phyloP scores from a whole-genome alignment of 1,284 basidiomycete species.

The Peniophora sp. region DNA sequence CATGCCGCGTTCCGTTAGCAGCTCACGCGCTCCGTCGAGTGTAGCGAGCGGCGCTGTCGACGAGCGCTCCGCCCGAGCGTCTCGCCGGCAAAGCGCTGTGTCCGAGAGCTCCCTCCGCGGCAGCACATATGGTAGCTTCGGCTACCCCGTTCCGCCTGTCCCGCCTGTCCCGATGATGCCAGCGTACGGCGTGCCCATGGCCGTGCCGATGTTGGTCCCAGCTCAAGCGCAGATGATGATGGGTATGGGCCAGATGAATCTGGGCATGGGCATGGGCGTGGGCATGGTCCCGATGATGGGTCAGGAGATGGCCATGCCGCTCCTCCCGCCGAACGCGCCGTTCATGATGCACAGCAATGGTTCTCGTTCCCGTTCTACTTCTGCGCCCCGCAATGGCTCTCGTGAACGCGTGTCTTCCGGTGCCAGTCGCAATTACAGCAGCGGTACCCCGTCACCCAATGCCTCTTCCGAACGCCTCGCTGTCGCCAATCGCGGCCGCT shows the following conservation, averaged over 20 bases:
- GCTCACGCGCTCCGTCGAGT: slow-evolving; percentile 40
- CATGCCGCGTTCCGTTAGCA: slow-evolving; percentile 26
- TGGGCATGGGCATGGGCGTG: slow-evolving; percentile 20
- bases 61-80: slow-evolving; percentile 27
- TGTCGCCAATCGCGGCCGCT: neutral
- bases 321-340: slow-evolving; percentile 65
- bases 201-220: slow-evolving; percentile 22
- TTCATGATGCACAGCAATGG: slow-evolving; percentile 53
- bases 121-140: slow-evolving; percentile 11
- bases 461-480: neutral
- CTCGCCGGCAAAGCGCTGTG: slow-evolving; percentile 37
- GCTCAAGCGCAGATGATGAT: slow-evolving; percentile 13
- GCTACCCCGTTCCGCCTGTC: slow-evolving; percentile 24
- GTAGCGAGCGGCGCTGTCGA: slow-evolving; percentile 37
- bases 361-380: slow-evolving; percentile 10
- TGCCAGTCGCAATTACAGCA: no score
- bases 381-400: neutral
- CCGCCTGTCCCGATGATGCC: slow-evolving; percentile 21
- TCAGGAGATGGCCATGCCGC: slow-evolving; percentile 44
- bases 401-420: no score
- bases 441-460: neutral
- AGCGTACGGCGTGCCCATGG: slow-evolving; percentile 11
- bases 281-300: slow-evolving; percentile 18
- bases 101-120: slow-evolving; percentile 20
- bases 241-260: slow-evolving; percentile 19